Conservation (phyloP, 2,329 filamentous ascomycete genomes). For the Diplodia corticola region DNA sequence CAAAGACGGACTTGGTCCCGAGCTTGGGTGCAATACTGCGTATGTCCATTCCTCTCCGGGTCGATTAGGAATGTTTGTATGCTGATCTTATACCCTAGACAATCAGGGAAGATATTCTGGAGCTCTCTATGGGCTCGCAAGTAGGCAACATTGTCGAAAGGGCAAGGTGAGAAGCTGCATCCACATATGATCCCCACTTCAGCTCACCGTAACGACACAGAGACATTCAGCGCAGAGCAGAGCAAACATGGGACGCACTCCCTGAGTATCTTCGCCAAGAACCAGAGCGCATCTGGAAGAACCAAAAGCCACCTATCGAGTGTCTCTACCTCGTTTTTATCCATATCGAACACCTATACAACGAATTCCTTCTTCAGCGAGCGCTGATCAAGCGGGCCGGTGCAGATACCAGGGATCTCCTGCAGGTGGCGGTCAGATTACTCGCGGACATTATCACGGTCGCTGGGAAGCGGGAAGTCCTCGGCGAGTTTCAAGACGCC, state of each 20-base stretch:
- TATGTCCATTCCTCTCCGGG: slow-evolving; percentile 19
- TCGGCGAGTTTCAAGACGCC: slow-evolving; percentile 46
- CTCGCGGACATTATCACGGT: slow-evolving; percentile 41
- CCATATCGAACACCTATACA: slow-evolving; percentile 55
- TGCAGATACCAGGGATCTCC: slow-evolving; percentile 33
- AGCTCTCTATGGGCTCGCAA: slow-evolving; percentile 52
- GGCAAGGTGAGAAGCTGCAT: slow-evolving; percentile 27
- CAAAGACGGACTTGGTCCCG: slow-evolving; percentile 49
- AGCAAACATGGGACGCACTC: slow-evolving; percentile 29
- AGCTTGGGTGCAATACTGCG: slow-evolving; percentile 50
- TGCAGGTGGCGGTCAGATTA: slow-evolving; percentile 41
- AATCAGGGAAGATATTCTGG: slow-evolving; percentile 57
- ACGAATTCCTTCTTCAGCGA: slow-evolving; percentile 60
- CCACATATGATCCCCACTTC: no score
- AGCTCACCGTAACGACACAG: not conserved
- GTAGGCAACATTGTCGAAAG: slow-evolving; percentile 42
- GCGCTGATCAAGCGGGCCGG: slow-evolving; percentile 44
- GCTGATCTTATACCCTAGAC: not conserved
- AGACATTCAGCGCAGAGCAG: slow-evolving; percentile 31
- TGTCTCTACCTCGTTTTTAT: slow-evolving; percentile 48
- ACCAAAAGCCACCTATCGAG: slow-evolving; percentile 37
- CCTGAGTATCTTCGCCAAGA: slow-evolving; percentile 33
- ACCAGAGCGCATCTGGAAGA: slow-evolving; percentile 22
- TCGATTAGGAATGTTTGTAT: no score
- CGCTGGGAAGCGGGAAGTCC: slow-evolving; percentile 41